Evolutionary conservation across 352 stramenopile genomes (phyloP), one percentile per base, ranked within the genome.

Genomic region (Achlya hypogyna): DNA sequence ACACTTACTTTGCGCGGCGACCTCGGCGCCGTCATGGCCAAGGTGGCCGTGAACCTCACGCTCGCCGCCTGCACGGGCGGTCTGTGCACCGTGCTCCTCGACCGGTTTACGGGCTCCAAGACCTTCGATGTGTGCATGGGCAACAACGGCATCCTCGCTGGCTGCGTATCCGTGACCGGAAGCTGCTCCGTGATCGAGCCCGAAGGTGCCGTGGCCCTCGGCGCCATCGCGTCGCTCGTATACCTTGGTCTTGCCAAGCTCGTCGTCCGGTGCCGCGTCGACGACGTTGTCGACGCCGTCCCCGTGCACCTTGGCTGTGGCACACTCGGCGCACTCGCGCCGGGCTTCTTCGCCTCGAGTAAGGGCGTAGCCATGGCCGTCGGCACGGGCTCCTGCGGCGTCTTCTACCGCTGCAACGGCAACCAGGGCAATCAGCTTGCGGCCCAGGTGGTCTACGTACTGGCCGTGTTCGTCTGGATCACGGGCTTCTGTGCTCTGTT

Each of bases 231-330:
- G 14, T 80, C 77, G 29, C 74, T 77, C 51, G 71, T 89, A 12
- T 96, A 95, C 75, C 66, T 87, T 18, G 81, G 78, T 38, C 62
- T 86, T 14, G 43, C 72, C n/a, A 72, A 74, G 31, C 69, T 78
- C 2, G 47, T 85, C 6, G 43, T 82, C 22, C 53, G 53, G 18
- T 62, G 74, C 49, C 56, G 68, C 52, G 88, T 95, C 73, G 86
- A 95, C 74, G 86, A 95, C 69, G 83, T 85, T 25, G 86, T 95
- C 32, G 82, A 93, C 74, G 86, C 87, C 59, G 73, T 93, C 45
- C 79, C 85, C 59, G 85, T 94, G 27, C 85, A 94, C 66, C 78
- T 88, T 53, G 78, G 71, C 35, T 88, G 80, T 69, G 86, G 86
- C 51, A 79, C 81, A 8, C 91, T 80, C 76, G 84, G 86, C 65